Evolutionary conservation across 164 flowering plant species (phyloP).

Genomic region (Taxillus chinensis): DNA sequence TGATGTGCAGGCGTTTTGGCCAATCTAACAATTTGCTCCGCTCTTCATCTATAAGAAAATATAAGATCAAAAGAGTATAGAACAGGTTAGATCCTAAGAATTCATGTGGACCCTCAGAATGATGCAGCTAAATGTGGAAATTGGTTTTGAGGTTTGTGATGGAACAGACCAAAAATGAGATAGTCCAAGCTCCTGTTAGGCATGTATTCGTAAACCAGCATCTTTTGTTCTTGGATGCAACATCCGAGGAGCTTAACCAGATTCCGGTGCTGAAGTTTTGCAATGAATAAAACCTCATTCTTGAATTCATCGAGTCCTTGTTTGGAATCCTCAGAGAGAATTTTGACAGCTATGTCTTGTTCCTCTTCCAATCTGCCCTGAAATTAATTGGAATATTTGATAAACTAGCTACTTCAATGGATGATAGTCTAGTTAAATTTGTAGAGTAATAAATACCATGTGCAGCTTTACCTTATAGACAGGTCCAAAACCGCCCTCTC

Average conservation of each 20-base stretch:
- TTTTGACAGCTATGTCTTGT: background rate
- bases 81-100: background rate
- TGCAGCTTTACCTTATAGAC: background rate
- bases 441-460: too few species aligned
- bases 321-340: background rate
- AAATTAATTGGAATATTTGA: background rate
- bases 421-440: too few species aligned
- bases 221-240: background rate
- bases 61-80: too few species aligned
- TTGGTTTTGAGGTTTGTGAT: too few species aligned
- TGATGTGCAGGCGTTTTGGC: background rate
- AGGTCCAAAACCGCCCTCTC: background rate
- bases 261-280: background rate
- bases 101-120: too few species aligned
- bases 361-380: background rate
- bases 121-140: too few species aligned
- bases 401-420: too few species aligned
- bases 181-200: background rate
- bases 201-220: background rate
- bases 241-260: background rate
- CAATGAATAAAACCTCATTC: background rate
- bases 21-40: background rate
- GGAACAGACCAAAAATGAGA: background rate
- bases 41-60: background rate
- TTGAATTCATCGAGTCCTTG: background rate